Evolutionary conservation across 495 filamentous ascomycete genomes (phyloP), one percentile per base, ranked within the genome.

Genomic region (Tuber melanosporum): DNA sequence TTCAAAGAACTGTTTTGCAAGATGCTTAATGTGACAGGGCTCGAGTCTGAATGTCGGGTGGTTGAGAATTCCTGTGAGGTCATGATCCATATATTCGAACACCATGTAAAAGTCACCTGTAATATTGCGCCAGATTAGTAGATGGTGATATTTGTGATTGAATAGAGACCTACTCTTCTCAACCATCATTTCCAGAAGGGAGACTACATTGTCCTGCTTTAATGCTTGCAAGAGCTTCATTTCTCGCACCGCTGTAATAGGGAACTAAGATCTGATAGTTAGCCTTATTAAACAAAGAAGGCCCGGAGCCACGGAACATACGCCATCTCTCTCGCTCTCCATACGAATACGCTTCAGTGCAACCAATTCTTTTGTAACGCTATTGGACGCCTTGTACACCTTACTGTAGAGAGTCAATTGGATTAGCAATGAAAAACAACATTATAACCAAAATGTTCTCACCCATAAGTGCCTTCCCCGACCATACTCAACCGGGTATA

Each of bases 1-100:
- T 84, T 95, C 92, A 81, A 99, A 98, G 74, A 99, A 90, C 81
- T 99, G 96, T 82, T 91, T 91, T 3, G 94, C 93, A 22, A 99
- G 88, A 83, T 98, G 91, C 84, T 99, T 99, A 84, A 97, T 97
- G 79, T 98, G 94, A 0, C 91, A 88, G 15, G 90, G 86, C 19
- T 95, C 92, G 20, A 99, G 89, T 71, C 91, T 91, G 84, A 96
- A 98, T 10, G 91, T 92, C 6, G 96, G 96, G 83, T 99, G 96
- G 80, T 98, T 98, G 76, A 99, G 91, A 57, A 89, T 83, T 26
- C 88, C 88, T 2, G 92, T 95, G 46, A 95, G 86, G 84, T 99
- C 96, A 83, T 99, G 96, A 26, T 95, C 95, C 43, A 98, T 89
- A 83, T 99, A 99, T 83, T 99, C 96, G 78, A 99, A 99, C 14